Conservation (phyloP, 768 basidiomycete genomes). For the Podaxis rugospora region DNA sequence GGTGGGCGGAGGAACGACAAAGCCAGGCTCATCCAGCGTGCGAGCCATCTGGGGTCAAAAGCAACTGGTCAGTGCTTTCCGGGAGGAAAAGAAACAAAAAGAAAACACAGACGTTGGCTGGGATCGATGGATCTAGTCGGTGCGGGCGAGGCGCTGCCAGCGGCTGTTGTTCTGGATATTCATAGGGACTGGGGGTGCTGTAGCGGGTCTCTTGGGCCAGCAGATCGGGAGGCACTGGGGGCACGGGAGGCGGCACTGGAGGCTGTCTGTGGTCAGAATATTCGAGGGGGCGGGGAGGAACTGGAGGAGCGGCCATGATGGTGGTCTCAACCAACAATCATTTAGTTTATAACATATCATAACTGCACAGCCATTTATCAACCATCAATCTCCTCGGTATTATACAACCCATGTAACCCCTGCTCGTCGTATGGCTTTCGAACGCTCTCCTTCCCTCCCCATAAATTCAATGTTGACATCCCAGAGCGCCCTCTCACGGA, state of each 20-base stretch:
- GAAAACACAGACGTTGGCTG: slow-evolving; percentile 53
- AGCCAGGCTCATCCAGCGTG: slow-evolving; percentile 44
- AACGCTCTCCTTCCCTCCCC: background rate
- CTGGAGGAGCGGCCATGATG: slow-evolving; percentile 18
- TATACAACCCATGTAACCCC: background rate
- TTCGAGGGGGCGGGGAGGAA: slow-evolving; percentile 24
- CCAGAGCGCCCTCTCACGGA: background rate
- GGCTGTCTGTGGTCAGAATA: slow-evolving; percentile 9
- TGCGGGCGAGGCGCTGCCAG: slow-evolving; percentile 66
- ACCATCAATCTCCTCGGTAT: background rate
- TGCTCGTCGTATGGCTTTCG: background rate
- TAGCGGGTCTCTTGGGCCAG: slow-evolving; percentile 19
- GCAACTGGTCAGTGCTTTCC: background rate
- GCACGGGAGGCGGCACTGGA: slow-evolving; percentile 38
- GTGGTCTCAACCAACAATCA: background rate
- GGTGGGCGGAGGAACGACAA: slow-evolving; percentile 13
- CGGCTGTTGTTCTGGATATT: slow-evolving; percentile 31
- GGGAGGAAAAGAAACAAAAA: background rate
- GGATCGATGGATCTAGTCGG: slow-evolving; percentile 53
- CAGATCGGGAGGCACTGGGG: slow-evolving; percentile 43
- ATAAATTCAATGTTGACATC: background rate
- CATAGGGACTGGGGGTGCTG: slow-evolving; percentile 25
- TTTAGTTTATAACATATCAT: background rate
- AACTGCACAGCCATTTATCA: background rate
- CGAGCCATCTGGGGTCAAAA: slow-evolving; percentile 51